These are phyloP conservation scores for Persicaria tinctoria DNA, from an alignment of 148 eudicot species.

Conservation along the genomic window DNA sequence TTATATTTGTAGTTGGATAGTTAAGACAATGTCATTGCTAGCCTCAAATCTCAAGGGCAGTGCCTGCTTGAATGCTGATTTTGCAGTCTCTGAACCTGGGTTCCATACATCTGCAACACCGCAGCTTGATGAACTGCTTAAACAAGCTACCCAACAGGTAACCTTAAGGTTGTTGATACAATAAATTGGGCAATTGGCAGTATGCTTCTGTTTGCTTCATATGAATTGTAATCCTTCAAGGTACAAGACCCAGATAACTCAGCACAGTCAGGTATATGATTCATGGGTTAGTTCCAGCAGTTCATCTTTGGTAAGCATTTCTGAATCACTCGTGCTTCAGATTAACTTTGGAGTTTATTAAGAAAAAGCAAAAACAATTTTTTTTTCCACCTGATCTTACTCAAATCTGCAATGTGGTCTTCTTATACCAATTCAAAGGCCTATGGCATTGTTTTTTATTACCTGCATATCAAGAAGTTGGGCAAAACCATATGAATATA, in stretches of 20 bases:
- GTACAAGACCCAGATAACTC: conserved; percentile 54
- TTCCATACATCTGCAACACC: conserved; percentile 47
- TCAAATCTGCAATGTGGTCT: neutral
- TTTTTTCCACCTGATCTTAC: neutral
- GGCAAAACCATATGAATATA: too few relatives aligned
- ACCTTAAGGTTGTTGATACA: neutral
- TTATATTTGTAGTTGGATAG: too few relatives aligned
- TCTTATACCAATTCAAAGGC: neutral
- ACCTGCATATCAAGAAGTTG: neutral
- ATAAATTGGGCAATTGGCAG: neutral
- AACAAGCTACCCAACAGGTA: conserved; percentile 47
- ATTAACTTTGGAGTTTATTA: neutral
- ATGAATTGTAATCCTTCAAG: conserved; percentile 19
- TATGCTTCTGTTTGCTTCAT: neutral
- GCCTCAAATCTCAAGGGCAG: conserved; percentile 40
- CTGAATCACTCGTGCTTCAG: neutral
- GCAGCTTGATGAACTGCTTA: conserved; percentile 49
- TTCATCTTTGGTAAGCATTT: conserved; percentile 23
- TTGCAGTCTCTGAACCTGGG: conserved; percentile 38
- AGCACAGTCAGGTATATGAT: conserved; percentile 43
- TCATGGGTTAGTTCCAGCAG: conserved; percentile 35
- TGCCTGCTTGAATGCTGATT: conserved; percentile 55
- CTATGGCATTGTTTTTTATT: neutral
- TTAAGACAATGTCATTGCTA: conserved; percentile 12
- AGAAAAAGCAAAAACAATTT: neutral